Evolutionary conservation across 805 yeast genomes (phyloP), one percentile per base, ranked within the genome.

Genomic region (Candida krabiensis): DNA sequence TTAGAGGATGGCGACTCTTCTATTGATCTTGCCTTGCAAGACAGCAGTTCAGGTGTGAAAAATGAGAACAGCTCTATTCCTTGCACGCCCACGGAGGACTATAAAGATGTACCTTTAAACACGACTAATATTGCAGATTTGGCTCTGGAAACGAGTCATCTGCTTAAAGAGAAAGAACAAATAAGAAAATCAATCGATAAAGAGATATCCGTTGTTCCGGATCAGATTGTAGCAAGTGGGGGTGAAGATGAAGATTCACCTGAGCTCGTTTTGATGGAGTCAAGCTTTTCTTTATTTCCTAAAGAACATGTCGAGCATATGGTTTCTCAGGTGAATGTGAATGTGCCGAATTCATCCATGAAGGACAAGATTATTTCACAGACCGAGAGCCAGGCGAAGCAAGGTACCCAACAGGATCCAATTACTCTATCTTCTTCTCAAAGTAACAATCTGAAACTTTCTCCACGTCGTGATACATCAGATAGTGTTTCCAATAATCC

Each of bases 391-490:
- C 35, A 39, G 18, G 14, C 29, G 12, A 28, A 23, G 13, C 30
- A 12, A 15, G 51, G 50, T 9, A 45, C 53, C 9, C 52, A 43
- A 28, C 41, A 38, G 23, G 47, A 43, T 19, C 49, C 53, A 11
- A 46, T 47, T 19, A 31, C 24, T 5, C 25, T 48, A 3, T 41
- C 51, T 6, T 45, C 47, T 2, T 41, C 47, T 4, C 44, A 28
- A 12, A 43, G 32, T 23, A 17, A 19, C 13, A 14, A 15, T 12
- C 7, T 27, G 11, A 9, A 11, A 21, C 24, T 21, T 21, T 21
- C 24, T 21, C 11, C 24, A 7, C 9, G 24, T 8, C 24, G 11
- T 8, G 11, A 21, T 7, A 21, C 9, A 21, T 8, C 7, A 11
- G 11, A 8, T 7, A 11, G 11, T 8, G 11, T 8, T 21, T 7